These are phyloP conservation scores for Phaseolus coccineus DNA, from an alignment of 331 rosid species.

Conservation along the genomic window DNA sequence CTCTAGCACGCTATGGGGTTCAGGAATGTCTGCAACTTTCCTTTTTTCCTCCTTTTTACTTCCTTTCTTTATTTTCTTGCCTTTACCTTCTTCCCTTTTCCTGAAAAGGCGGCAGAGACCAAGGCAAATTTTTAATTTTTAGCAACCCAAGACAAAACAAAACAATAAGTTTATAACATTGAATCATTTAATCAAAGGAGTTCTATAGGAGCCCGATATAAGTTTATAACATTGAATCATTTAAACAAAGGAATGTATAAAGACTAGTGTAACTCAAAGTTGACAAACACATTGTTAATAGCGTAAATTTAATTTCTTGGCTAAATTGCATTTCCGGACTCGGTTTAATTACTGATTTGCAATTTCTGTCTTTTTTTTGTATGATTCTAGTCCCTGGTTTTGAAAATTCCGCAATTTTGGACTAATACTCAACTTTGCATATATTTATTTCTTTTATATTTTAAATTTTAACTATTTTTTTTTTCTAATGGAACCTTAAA, in stretches of 20 bases:
- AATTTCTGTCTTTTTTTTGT: too few species aligned
- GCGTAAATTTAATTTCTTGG: background rate
- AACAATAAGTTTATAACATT: background rate
- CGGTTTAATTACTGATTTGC: too few species aligned
- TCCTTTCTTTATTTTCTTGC: slow-evolving; percentile 48
- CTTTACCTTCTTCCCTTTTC: slow-evolving; percentile 61
- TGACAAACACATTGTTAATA: background rate
- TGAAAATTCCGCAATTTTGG: too few species aligned
- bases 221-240: slow-evolving; percentile 1
- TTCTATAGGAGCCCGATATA: background rate
- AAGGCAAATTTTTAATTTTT: slow-evolving; percentile 22
- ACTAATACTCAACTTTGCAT: too few species aligned
- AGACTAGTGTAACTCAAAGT: slow-evolving; percentile 23
- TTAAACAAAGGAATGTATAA: slow-evolving; percentile 1
- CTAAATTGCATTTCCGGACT: too few species aligned
- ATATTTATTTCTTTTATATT: too few species aligned
- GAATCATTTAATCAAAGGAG: background rate
- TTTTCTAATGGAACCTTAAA: too few species aligned
- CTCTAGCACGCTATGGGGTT: slow-evolving; percentile 54
- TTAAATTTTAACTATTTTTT: too few species aligned
- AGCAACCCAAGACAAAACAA: background rate
- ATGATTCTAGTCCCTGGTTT: too few species aligned
- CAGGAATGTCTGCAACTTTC: slow-evolving; percentile 43
- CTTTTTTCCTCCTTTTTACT: slow-evolving; percentile 55
- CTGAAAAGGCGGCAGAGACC: slow-evolving; percentile 53